Conservation (phyloP, 805 yeast genomes). For the Barnettozyma populi region DNA sequence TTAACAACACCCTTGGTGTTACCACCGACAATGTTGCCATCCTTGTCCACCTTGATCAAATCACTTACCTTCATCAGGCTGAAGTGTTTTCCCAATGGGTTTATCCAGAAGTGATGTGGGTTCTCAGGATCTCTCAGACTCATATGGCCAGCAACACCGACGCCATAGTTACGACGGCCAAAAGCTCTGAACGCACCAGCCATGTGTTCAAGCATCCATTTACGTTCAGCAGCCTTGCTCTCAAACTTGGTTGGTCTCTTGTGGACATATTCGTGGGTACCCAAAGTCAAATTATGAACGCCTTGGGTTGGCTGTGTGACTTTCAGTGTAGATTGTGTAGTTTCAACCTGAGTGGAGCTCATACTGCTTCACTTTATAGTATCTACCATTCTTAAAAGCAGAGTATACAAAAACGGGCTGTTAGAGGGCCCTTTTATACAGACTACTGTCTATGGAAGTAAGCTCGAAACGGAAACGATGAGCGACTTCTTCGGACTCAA, state of each 20-base stretch:
- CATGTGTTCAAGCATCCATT: constrained; percentile 63
- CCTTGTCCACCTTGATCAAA: constrained; percentile 57
- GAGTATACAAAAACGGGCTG: no score
- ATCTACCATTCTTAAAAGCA: no score
- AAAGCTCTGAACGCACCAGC: constrained; percentile 83
- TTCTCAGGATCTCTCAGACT: constrained; percentile 80
- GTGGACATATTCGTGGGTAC: constrained; percentile 41
- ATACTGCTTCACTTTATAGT: no score
- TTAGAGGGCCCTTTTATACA: neutral
- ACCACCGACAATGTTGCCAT: constrained; percentile 57
- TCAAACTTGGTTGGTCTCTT: constrained; percentile 44
- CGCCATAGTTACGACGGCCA: constrained; percentile 70
- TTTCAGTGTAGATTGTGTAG: neutral
- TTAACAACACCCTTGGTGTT: constrained; percentile 49
- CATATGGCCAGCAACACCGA: constrained; percentile 84
- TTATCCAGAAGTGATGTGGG: constrained; percentile 82
- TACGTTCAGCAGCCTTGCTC: constrained; percentile 43
- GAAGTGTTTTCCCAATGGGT: constrained; percentile 81
- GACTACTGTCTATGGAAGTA: neutral
- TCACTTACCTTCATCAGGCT: constrained; percentile 53
- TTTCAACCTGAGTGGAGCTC: neutral
- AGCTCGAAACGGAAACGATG: no score
- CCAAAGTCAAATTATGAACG: constrained; percentile 55
- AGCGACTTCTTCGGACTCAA: no score
- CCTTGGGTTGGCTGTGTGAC: constrained; percentile 34